Percentiles rank a stretch among this genome's conserved stretches.
These are phyloP conservation scores for Oryza officinalis DNA, from an alignment of 176 grass and related monocot genomes.

Conservation along the genomic window DNA sequence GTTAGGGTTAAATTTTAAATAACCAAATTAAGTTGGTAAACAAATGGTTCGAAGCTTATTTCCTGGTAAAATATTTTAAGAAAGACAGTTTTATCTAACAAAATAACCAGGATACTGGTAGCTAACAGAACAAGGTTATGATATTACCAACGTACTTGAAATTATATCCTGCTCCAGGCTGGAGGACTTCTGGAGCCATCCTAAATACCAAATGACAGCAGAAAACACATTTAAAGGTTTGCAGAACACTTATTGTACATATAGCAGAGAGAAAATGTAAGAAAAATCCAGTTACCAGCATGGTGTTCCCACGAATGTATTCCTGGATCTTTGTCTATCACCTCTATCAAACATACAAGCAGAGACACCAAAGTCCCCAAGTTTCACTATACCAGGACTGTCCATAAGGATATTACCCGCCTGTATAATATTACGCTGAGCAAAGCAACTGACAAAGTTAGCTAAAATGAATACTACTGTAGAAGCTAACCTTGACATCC, in stretches of 20 bases:
- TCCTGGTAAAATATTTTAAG: neutral
- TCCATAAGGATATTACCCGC: constrained; percentile 96
- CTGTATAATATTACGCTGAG: constrained; percentile 39
- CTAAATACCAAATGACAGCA: neutral
- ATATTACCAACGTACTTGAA: neutral
- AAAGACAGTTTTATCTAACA: neutral
- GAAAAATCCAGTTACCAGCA: constrained; percentile 64
- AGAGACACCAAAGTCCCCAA: constrained; percentile 94
- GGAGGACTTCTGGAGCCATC: neutral
- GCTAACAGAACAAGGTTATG: neutral
- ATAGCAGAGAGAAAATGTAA: neutral
- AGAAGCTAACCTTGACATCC: constrained; percentile 75
- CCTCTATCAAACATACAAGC: constrained; percentile 96
- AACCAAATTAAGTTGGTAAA: neutral
- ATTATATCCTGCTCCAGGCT: neutral
- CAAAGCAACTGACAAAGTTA: neutral
- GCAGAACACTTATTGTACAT: neutral
- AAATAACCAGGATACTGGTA: constrained; percentile 9
- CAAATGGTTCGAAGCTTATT: neutral
- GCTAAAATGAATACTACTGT: neutral
- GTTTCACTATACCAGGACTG: constrained; percentile 74
- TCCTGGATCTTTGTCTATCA: constrained; percentile 92
- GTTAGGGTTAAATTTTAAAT: neutral
- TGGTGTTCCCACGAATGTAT: constrained; percentile 94
- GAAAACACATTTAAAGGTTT: neutral